Evolutionary conservation across 1,139 yeast genomes (phyloP), one percentile per base, ranked within the genome.

Genomic region (Scheffersomyces titani): DNA sequence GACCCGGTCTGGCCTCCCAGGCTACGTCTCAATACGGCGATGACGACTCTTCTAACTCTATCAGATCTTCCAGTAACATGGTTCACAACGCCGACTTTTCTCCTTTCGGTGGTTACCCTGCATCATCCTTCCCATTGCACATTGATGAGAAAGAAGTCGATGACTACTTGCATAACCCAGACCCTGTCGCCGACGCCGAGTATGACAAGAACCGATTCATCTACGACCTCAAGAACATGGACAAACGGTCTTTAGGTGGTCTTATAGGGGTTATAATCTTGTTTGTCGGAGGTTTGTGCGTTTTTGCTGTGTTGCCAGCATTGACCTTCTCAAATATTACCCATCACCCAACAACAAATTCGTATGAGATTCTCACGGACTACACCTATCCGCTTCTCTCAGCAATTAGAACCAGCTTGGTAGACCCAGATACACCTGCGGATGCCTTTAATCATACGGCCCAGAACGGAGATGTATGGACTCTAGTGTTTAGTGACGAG

Each of bases 31-130:
- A 49, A 22, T 51, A 53, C 40, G 47, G 50, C n/a, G 30, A 21
- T 5, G 50, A 51, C 47, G 49, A 53, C n/a, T 45, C 24, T 7
- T 50, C 57, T 7, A 52, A 55, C 7, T 47, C 54, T n/a, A 40
- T 46, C 44, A 51, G 52, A 44, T 63, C 66, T 13, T 20, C 52
- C 44, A 55, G 58, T 47, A 63, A 52, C n/a, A 60, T 55, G 58
- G 54, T 55, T 5, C 54, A 51, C 36, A 55, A 59, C 22, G 62
- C 73, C 3, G 80, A 77, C 57, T 79, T 87, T 63, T 86, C 92
- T 54, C 98, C 98, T 1, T 92, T 92, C 76, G 98, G 98, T 55
- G 98, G 97, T 11, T 92, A 90, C 70, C 97, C 98, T 1, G 94
- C 97, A 4, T 80, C 90, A 5, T 85, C 92, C 1, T 92, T 92